A percentile compares a stretch with the other conserved stretches of the same genome.
These are phyloP conservation scores for Ganoderma meredithae DNA, from an alignment of 1,284 basidiomycete genomes.

Conservation along the genomic window DNA sequence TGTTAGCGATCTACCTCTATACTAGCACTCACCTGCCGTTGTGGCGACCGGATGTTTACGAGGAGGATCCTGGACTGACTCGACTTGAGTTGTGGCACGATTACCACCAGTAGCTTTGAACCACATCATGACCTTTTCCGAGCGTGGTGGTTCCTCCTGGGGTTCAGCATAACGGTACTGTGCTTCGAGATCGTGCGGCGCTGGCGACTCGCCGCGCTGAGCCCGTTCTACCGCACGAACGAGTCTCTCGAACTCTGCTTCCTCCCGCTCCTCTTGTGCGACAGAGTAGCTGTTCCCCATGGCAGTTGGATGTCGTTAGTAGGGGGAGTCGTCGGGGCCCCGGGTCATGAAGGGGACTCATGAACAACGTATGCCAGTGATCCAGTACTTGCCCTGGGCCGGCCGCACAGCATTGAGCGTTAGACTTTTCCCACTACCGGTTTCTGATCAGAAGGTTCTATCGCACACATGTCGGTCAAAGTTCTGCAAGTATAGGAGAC, in stretches of 20 bases:
- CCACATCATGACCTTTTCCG: not conserved
- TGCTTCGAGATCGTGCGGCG: slow-evolving; percentile 17
- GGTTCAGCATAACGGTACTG: not conserved
- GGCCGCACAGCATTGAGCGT: not conserved
- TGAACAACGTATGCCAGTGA: not conserved
- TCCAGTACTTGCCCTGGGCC: not conserved
- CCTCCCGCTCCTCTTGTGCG: slow-evolving; percentile 24
- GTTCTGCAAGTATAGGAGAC: not conserved
- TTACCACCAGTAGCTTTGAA: not conserved
- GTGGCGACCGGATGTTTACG: not conserved
- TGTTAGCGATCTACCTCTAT: too few species aligned
- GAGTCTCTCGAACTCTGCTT: slow-evolving; percentile 22
- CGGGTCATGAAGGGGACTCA: not conserved
- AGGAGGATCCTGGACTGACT: not conserved
- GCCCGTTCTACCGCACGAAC: slow-evolving; percentile 25
- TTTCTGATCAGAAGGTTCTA: not conserved
- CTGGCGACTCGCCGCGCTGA: slow-evolving; percentile 14
- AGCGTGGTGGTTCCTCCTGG: not conserved
- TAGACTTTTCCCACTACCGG: not conserved
- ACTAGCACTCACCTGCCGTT: not conserved
- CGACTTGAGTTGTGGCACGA: not conserved
- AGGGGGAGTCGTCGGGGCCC: not conserved
- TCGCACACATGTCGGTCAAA: not conserved
- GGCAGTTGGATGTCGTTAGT: not conserved
- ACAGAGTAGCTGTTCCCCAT: slow-evolving; percentile 30